Evolutionary conservation across 768 basidiomycete genomes (phyloP).

Genomic region (Pleurotus eryngii): DNA sequence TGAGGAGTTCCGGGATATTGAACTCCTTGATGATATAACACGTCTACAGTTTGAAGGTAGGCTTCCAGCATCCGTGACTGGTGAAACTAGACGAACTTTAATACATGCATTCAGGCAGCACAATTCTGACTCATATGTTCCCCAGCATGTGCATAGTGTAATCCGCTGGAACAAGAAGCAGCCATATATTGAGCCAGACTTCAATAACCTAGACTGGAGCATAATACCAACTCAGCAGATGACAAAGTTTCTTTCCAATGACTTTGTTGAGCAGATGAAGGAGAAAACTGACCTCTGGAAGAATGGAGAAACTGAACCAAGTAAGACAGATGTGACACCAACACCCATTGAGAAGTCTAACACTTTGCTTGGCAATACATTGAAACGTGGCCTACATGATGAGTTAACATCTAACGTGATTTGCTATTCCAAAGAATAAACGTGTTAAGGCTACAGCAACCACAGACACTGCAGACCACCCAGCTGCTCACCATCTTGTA

Average conservation of each 20-base stretch:
- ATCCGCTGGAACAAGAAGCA: neutral
- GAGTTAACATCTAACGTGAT: too few relatives aligned
- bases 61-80: conserved; percentile 13
- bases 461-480: too few relatives aligned
- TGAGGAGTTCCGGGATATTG: conserved; percentile 30
- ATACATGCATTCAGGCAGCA: neutral
- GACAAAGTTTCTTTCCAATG: neutral
- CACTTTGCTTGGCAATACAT: too few relatives aligned
- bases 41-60: conserved; percentile 15
- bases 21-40: conserved; percentile 33
- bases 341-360: too few relatives aligned
- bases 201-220: too few relatives aligned
- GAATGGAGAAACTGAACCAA: too few relatives aligned
- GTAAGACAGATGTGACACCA: too few relatives aligned
- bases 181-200: neutral
- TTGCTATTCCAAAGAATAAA: too few relatives aligned
- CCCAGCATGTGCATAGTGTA: neutral
- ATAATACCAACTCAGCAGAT: neutral
- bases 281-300: neutral
- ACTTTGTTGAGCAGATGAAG: neutral
- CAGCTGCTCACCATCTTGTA: too few relatives aligned
- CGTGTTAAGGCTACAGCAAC: too few relatives aligned
- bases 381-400: too few relatives aligned
- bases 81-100: conserved; percentile 13
- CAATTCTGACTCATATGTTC: neutral